Percentiles rank a stretch among this genome's conserved stretches.
Conservation (phyloP, 108 stramenopile genomes). For the Halocafeteria seosinensis region DNA sequence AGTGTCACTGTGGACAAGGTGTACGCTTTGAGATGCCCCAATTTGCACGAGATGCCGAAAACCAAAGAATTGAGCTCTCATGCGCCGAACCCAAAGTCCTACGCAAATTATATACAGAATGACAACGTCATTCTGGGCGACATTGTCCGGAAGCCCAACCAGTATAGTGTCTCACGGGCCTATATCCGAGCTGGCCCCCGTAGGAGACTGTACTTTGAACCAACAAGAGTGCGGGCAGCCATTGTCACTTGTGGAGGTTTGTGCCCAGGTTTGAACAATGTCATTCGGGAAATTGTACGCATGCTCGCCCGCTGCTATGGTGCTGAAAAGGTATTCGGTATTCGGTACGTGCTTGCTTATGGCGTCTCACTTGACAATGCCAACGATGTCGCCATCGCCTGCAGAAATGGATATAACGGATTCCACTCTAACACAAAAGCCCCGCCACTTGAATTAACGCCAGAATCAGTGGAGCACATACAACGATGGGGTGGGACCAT, state of each 20-base stretch:
- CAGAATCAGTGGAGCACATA: slow-evolving; percentile 56
- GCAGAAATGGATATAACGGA: slow-evolving; percentile 71
- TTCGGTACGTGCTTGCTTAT: background rate
- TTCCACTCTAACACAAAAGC: slow-evolving; percentile 44
- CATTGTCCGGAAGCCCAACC: slow-evolving; percentile 53
- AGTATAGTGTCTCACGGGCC: slow-evolving; percentile 26
- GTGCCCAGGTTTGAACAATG: slow-evolving; percentile 90
- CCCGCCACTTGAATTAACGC: slow-evolving; percentile 12
- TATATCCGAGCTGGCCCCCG: slow-evolving; percentile 74
- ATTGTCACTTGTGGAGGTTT: slow-evolving; percentile 93
- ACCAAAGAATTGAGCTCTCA: too few species aligned
- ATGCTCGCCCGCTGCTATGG: slow-evolving; percentile 20
- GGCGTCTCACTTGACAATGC: slow-evolving; percentile 44
- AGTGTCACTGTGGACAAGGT: too few species aligned
- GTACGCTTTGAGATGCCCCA: too few species aligned
- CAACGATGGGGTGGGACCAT: slow-evolving; percentile 83
- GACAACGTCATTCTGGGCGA: slow-evolving; percentile 62
- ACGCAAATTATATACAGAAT: background rate
- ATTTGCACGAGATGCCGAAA: too few species aligned
- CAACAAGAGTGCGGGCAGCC: slow-evolving; percentile 62
- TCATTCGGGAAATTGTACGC: slow-evolving; percentile 70
- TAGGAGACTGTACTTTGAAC: slow-evolving; percentile 61
- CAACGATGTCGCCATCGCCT: slow-evolving; percentile 67
- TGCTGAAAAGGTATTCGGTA: background rate
- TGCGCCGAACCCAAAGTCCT: too few species aligned